Evolutionary conservation across 2,329 filamentous ascomycete genomes (phyloP).

Genomic region (Aspergillus sp.): DNA sequence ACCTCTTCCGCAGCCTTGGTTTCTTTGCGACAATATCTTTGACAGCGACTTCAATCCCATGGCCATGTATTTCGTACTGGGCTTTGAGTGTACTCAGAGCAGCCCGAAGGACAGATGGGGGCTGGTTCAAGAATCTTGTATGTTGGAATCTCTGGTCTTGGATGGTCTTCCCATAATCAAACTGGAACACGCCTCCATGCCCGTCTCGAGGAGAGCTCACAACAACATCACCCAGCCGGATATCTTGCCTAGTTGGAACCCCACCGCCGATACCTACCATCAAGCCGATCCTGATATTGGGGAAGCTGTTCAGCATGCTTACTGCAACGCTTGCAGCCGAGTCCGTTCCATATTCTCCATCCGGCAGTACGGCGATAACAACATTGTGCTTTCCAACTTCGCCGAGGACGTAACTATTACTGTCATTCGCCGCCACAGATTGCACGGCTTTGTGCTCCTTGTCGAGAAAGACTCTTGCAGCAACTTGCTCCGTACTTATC

Average conservation of each 20-base stretch:
- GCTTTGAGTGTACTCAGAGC: background rate
- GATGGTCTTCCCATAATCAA: constrained; percentile 1
- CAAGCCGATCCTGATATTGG: constrained; percentile 19
- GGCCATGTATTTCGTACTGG: background rate
- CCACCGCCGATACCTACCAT: constrained; percentile 26
- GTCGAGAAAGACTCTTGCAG: background rate
- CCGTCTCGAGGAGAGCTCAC: background rate
- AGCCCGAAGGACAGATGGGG: background rate
- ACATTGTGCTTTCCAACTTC: background rate
- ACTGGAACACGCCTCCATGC: background rate
- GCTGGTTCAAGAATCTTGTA: background rate
- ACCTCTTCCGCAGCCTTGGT: background rate
- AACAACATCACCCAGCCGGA: background rate
- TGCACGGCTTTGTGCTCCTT: background rate
- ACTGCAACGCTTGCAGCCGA: background rate
- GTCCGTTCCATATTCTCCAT: background rate
- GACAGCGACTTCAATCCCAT: background rate
- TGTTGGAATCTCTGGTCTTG: background rate
- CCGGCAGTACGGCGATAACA: background rate
- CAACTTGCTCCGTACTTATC: background rate
- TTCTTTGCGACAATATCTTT: background rate
- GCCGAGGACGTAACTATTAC: background rate
- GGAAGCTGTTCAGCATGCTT: constrained; percentile 19
- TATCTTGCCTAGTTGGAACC: constrained; percentile 10
- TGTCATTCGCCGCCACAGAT: background rate